These are phyloP conservation scores for Aspergillus glaucus DNA, from an alignment of 2,329 filamentous ascomycete genomes.

Conservation along the genomic window DNA sequence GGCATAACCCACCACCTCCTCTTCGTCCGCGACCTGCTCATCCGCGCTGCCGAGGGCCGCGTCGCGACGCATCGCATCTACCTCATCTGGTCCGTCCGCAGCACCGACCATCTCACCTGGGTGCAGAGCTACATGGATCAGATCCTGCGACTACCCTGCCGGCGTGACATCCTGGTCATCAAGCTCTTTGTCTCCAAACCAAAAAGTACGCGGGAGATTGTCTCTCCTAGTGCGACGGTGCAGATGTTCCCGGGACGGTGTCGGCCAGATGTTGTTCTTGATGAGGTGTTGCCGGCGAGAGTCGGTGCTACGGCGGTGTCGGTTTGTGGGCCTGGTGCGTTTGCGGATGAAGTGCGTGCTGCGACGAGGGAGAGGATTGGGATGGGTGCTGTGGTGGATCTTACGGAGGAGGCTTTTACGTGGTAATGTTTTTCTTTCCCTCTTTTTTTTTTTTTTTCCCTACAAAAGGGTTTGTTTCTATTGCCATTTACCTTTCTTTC, in stretches of 20 bases:
- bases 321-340: slow-evolving; percentile 57
- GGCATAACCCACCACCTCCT: slow-evolving; percentile 62
- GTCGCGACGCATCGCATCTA: slow-evolving; percentile 55
- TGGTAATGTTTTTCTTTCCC: slow-evolving; percentile 33
- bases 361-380: slow-evolving; percentile 49
- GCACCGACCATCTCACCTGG: slow-evolving; percentile 57
- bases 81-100: slow-evolving; percentile 58
- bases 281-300: slow-evolving; percentile 50
- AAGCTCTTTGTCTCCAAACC: slow-evolving; percentile 60
- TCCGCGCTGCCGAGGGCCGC: slow-evolving; percentile 46
- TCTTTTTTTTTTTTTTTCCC: slow-evolving; percentile 1
- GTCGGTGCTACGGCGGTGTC: slow-evolving; percentile 56
- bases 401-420: slow-evolving; percentile 61
- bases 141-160: slow-evolving; percentile 54
- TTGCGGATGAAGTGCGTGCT: slow-evolving; percentile 55
- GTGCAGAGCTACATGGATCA: slow-evolving; percentile 61
- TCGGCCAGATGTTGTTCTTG: slow-evolving; percentile 49
- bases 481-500: slow-evolving; percentile 1
- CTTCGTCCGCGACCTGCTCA: slow-evolving; percentile 54
- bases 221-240: slow-evolving; percentile 51
- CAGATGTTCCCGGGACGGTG: slow-evolving; percentile 58
- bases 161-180: slow-evolving; percentile 54
- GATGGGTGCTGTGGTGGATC: slow-evolving; percentile 51
- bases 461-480: too few species aligned
- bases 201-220: slow-evolving; percentile 48